Evolutionary conservation across 192 early-diverging fungal genomes (phyloP).

Genomic region (Umbelopsis ramanniana): DNA sequence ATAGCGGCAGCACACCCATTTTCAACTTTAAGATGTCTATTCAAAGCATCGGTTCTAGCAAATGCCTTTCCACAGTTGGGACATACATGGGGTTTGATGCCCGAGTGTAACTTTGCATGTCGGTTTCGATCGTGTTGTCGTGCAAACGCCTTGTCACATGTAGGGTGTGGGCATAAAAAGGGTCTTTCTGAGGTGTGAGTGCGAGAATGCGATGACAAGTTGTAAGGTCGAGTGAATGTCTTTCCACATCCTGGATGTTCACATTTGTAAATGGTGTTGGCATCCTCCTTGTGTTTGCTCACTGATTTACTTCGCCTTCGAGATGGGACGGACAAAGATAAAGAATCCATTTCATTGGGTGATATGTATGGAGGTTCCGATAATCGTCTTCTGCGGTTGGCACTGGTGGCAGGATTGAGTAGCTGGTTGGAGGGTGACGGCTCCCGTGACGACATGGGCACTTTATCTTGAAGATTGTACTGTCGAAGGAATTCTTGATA

Average conservation of each 20-base stretch:
- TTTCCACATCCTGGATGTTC: constrained; percentile 60
- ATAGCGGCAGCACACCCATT: constrained; percentile 29
- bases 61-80: constrained; percentile 71
- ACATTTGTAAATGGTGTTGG: constrained; percentile 21
- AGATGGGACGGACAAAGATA: neutral
- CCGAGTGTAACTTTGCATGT: constrained; percentile 76
- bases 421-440: constrained; percentile 14
- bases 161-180: constrained; percentile 60
- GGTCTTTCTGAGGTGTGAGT: constrained; percentile 80
- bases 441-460: neutral
- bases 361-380: constrained; percentile 29
- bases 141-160: constrained; percentile 81
- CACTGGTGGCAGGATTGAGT: constrained; percentile 3
- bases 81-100: constrained; percentile 73
- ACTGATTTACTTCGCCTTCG: constrained; percentile 27
- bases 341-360: neutral
- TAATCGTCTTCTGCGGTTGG: constrained; percentile 23
- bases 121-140: constrained; percentile 91
- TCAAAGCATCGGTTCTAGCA: constrained; percentile 76
- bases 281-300: constrained; percentile 20
- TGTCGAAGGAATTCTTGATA: constrained; percentile 9
- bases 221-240: constrained; percentile 76
- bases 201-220: constrained; percentile 75
- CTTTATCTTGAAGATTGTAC: constrained; percentile 9
- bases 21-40: constrained; percentile 55